A percentile compares a stretch with the other conserved stretches of the same genome.
Evolutionary conservation across 2,329 filamentous ascomycete genomes (phyloP).

Genomic region (Lasiodiplodia gonubiensis): DNA sequence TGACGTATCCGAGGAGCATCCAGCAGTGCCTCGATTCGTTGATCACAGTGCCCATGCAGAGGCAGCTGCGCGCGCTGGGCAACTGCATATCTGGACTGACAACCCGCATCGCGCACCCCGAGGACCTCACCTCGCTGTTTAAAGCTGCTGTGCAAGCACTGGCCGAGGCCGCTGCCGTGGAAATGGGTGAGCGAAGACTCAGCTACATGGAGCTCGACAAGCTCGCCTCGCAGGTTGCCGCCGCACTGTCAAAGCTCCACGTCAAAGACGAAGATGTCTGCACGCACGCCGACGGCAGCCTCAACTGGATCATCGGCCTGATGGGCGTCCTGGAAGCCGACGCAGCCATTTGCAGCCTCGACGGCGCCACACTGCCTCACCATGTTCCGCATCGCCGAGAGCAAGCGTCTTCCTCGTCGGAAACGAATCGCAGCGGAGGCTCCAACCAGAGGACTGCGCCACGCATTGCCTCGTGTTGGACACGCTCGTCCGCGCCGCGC

Average conservation of each 20-base stretch:
- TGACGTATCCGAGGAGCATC: conserved; percentile 9
- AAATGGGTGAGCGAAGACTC: conserved; percentile 7
- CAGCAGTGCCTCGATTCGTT: conserved; percentile 6
- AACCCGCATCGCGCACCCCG: not conserved
- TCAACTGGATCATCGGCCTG: conserved; percentile 47
- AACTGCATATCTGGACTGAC: conserved; percentile 11
- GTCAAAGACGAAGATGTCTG: conserved; percentile 39
- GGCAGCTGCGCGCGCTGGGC: not conserved
- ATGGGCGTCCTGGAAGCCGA: conserved; percentile 42
- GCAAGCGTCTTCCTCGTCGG: conserved; percentile 38
- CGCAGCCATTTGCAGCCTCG: conserved; percentile 31
- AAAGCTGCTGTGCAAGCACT: not conserved
- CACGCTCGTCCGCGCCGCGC: conserved; percentile 27
- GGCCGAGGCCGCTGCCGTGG: conserved; percentile 14
- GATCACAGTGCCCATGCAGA: not conserved
- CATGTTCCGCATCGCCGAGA: conserved; percentile 35
- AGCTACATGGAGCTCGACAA: conserved; percentile 28
- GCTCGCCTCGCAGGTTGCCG: not conserved
- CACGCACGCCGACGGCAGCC: conserved; percentile 42
- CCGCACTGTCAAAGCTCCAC: not conserved
- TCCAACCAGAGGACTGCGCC: conserved; percentile 28
- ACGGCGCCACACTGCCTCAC: conserved; percentile 34
- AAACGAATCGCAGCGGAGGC: conserved; percentile 20
- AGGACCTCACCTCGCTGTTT: conserved; percentile 5
- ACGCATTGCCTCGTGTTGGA: conserved; percentile 34